Evolutionary conservation across 768 basidiomycete species (phyloP).

Genomic region (Solioccasus polychromus): DNA sequence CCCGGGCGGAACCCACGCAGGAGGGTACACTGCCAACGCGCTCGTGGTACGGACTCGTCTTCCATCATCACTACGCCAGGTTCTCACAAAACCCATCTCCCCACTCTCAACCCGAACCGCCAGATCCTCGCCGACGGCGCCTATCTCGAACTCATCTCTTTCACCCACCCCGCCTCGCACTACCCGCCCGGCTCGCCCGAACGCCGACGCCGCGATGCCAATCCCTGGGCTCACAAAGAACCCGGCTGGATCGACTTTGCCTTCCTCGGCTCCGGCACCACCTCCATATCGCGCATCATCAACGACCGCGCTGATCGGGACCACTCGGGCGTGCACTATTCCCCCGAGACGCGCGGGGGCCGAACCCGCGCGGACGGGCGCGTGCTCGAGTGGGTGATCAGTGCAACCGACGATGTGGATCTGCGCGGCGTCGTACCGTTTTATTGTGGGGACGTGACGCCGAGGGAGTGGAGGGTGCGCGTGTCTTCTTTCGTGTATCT

Average conservation of each 20-base stretch:
- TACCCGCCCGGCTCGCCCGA: slow-evolving; percentile 52
- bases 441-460: slow-evolving; percentile 73
- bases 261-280: slow-evolving; percentile 51
- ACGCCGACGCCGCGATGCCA: slow-evolving; percentile 39
- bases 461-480: slow-evolving; percentile 54
- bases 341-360: slow-evolving; percentile 48
- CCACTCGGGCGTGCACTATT: slow-evolving; percentile 41
- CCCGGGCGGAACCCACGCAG: slow-evolving; percentile 63
- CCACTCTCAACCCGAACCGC: not conserved
- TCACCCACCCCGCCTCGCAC: slow-evolving; percentile 51
- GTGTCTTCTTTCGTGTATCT: no score
- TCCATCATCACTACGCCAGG: no score
- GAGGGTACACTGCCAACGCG: slow-evolving; percentile 60
- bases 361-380: slow-evolving; percentile 54
- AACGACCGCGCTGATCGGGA: slow-evolving; percentile 47
- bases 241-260: slow-evolving; percentile 71
- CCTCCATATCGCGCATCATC: slow-evolving; percentile 48
- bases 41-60: no score
- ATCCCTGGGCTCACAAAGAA: slow-evolving; percentile 51
- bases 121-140: slow-evolving; percentile 41
- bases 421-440: slow-evolving; percentile 51
- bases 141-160: slow-evolving; percentile 71
- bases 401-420: slow-evolving; percentile 30
- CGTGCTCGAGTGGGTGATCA: slow-evolving; percentile 58
- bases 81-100: no score